A percentile compares a stretch with the other conserved stretches of the same genome.
phyloP scores from a whole-genome alignment of 495 filamentous ascomycete genomes.

The Neurospora pannonica region DNA sequence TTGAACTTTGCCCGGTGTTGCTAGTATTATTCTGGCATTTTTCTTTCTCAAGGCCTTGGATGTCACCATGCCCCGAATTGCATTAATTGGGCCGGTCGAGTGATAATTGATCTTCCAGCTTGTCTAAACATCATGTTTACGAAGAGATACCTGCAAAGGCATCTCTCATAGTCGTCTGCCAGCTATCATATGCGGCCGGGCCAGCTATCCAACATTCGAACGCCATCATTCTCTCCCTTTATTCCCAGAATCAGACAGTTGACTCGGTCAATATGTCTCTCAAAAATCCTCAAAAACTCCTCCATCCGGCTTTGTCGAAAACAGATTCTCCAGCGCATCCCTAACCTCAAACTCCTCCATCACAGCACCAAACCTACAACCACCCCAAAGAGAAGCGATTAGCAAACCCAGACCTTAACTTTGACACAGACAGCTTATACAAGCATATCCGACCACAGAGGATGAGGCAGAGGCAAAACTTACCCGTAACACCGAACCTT shows the following conservation, averaged over 20 bases:
- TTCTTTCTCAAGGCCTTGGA: neutral
- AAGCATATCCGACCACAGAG: neutral
- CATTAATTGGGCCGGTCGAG: neutral
- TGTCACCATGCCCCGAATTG: neutral
- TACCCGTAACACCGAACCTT: slow-evolving; percentile 94
- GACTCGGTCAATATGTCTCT: neutral
- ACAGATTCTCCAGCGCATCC: slow-evolving; percentile 69
- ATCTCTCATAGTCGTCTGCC: neutral
- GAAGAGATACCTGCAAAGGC: neutral
- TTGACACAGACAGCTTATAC: neutral
- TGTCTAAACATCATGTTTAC: neutral
- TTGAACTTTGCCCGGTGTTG: neutral
- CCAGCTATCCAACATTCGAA: neutral
- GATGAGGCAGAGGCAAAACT: slow-evolving; percentile 27
- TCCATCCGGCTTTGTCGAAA: slow-evolving; percentile 52
- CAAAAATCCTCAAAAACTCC: neutral
- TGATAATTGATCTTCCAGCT: neutral
- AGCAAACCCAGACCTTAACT: slow-evolving; percentile 1
- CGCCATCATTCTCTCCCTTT: neutral
- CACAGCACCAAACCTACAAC: slow-evolving; percentile 64
- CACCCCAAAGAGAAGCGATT: slow-evolving; percentile 2
- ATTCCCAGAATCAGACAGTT: neutral
- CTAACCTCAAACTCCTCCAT: slow-evolving; percentile 87
- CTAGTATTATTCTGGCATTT: neutral
- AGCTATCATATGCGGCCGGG: neutral